Percentiles rank a stretch among this genome's conserved stretches.
Evolutionary conservation across 106 monocot genomes (phyloP).

Genomic region (Acanthochlamys bracteata): DNA sequence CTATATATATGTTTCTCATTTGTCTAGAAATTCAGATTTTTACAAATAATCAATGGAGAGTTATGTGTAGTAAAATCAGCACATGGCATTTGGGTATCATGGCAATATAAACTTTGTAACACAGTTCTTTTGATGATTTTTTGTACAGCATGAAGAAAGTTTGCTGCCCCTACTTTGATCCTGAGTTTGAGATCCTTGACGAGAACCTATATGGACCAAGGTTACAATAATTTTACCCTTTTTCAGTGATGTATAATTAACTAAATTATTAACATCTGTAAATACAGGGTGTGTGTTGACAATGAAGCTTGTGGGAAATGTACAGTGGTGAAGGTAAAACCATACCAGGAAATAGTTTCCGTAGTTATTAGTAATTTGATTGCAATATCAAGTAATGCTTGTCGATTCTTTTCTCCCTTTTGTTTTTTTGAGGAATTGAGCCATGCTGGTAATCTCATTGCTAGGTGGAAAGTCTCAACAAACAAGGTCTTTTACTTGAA

Average conservation of each 20-base stretch:
- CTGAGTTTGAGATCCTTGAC: conserved; percentile 54
- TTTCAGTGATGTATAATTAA: neutral
- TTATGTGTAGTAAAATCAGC: too few species aligned
- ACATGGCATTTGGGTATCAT: too few species aligned
- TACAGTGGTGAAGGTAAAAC: conserved; percentile 58
- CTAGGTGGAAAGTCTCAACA: conserved; percentile 54
- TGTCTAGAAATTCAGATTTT: too few species aligned
- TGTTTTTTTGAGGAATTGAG: neutral
- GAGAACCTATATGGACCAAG: conserved; percentile 59
- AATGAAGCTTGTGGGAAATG: conserved; percentile 56
- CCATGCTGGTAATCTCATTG: neutral
- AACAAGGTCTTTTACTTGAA: conserved; percentile 51
- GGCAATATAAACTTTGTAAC: neutral
- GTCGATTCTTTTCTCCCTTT: neutral
- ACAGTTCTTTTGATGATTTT: neutral
- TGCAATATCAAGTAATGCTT: too few species aligned
- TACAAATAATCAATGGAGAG: too few species aligned
- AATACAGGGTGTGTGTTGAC: conserved; percentile 48
- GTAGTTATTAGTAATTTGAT: too few species aligned
- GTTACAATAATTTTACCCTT: conserved; percentile 14
- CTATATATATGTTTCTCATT: too few species aligned
- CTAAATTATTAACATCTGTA: conserved; percentile 2
- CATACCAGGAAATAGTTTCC: neutral
- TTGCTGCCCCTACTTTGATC: conserved; percentile 63
- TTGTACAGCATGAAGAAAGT: conserved; percentile 37